Evolutionary conservation across 345 rosid species (phyloP), one percentile per base, ranked within the genome.

Genomic region (Passiflora organensis): DNA sequence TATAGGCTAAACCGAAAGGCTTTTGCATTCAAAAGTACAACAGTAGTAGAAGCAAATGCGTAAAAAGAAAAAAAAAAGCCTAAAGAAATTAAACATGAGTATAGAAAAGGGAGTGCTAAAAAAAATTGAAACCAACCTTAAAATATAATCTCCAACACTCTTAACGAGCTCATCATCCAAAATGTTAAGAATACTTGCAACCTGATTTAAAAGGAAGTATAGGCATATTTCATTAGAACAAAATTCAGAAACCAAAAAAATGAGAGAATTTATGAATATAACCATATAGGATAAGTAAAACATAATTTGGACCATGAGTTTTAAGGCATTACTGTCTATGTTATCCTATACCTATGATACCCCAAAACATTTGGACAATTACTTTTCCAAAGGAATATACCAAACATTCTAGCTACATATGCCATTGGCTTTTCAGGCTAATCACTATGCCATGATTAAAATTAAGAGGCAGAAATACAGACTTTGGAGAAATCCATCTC

Each of bases 141-240:
- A 49, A 58, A 93, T 86, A 80, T 80, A 93, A 77, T 89, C 71
- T 72, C 95, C 99, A 62, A 93, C 78, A 71, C 73, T 75, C 48
- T 53, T 68, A 55, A 76, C 69, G 66, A 93, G 82, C 56, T 83
- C 90, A 57, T 82, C 82, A 74, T 89, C 89, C 81, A 89, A 58
- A 74, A 86, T 82, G 70, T 84, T 82, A 56, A 93, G 76, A 25
- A 78, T 70, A 65, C 94, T 82, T n/a, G 99, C 99, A 66, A 86
- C 83, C 96, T 89, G 74, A 18, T 28, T n/a, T n/a, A n/a, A n/a
- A n/a, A n/a, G n/a, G n/a, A 32, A 32, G 32, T 60, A 28, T 22
- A 67, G 53, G 34, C 51, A 28, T 24, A 57, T 34, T 38, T 28
- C 34, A 28, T n/a, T n/a, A n/a, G n/a, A n/a, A n/a, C 34, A 28